A percentile compares a stretch with the other conserved stretches of the same genome.
These are phyloP conservation scores for Pestalotiopsis sp. DNA, from an alignment of 2,329 filamentous ascomycete genomes.

Conservation along the genomic window DNA sequence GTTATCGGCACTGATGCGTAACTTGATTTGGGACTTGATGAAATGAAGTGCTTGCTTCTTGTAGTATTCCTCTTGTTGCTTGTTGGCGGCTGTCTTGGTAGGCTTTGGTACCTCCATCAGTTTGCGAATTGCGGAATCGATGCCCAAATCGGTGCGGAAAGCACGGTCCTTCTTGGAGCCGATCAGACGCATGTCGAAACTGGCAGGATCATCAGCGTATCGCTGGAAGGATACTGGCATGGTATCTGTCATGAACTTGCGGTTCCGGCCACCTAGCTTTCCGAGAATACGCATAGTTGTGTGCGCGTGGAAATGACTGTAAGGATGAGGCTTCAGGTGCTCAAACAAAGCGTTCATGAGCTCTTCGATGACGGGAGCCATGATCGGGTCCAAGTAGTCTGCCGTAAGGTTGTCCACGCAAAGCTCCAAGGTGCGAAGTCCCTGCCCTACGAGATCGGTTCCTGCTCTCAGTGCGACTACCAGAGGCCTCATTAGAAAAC, in stretches of 20 bases:
- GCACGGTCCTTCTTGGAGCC: conserved; percentile 88
- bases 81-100: conserved; percentile 49
- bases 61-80: conserved; percentile 78
- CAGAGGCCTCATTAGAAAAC: conserved; percentile 93
- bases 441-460: conserved; percentile 92
- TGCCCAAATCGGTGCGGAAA: conserved; percentile 83
- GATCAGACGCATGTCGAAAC: conserved; percentile 85
- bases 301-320: conserved; percentile 96
- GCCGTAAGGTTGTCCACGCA: conserved; percentile 98
- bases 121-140: conserved; percentile 88
- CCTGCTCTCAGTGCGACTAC: conserved; percentile 94
- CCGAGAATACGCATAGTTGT: conserved; percentile 97
- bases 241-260: conserved; percentile 92
- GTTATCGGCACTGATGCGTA: conserved; percentile 84
- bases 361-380: conserved; percentile 98
- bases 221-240: conserved; percentile 81
- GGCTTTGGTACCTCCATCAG: conserved; percentile 78
- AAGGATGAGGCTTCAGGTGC: conserved; percentile 89
- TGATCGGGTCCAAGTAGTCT: conserved; percentile 97
- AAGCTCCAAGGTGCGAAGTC: conserved; percentile 87
- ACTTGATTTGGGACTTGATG: conserved; percentile 85
- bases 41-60: conserved; percentile 91
- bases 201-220: conserved; percentile 85
- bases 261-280: conserved; percentile 92
- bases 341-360: conserved; percentile 98